phyloP scores from a whole-genome alignment of 768 basidiomycete genomes.

The Agrocybe chaxingu region DNA sequence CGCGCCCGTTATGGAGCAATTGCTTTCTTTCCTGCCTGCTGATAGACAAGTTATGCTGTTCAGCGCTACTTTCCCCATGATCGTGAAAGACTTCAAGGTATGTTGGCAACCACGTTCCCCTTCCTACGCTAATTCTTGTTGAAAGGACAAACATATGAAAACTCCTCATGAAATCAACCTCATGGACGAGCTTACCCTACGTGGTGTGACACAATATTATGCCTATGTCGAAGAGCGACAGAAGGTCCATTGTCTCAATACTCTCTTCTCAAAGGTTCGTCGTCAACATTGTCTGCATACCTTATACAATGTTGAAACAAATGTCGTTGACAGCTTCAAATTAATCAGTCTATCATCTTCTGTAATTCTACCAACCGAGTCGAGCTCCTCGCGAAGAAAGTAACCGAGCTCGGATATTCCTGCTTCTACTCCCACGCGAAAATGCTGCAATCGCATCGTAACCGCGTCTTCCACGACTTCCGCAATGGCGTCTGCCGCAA shows the following conservation, averaged over 20 bases:
- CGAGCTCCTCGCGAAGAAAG: conserved; percentile 98
- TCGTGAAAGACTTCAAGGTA: conserved; percentile 99
- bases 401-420: conserved; percentile 98
- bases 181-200: conserved; percentile 98
- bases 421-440: conserved; percentile 99
- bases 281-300: not conserved
- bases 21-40: conserved; percentile 79
- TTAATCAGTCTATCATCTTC: conserved; percentile 99
- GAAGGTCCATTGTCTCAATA: conserved; percentile 99
- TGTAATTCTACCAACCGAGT: conserved; percentile 99
- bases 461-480: conserved; percentile 99
- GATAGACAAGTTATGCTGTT: conserved; percentile 98
- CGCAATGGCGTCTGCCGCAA: conserved; percentile 97
- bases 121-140: conserved; percentile 4
- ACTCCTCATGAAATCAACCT: conserved; percentile 97
- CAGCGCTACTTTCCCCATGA: conserved; percentile 98
- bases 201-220: conserved; percentile 99
- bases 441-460: conserved; percentile 98
- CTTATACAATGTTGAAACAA: not conserved
- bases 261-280: conserved; percentile 93
- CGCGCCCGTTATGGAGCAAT: conserved; percentile 96
- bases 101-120: conserved; percentile 6
- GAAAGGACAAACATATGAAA: conserved; percentile 92
- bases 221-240: conserved; percentile 99
- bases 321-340: conserved; percentile 75